Evolutionary conservation across 495 filamentous ascomycete genomes (phyloP).

Genomic region (Tuber brumale): DNA sequence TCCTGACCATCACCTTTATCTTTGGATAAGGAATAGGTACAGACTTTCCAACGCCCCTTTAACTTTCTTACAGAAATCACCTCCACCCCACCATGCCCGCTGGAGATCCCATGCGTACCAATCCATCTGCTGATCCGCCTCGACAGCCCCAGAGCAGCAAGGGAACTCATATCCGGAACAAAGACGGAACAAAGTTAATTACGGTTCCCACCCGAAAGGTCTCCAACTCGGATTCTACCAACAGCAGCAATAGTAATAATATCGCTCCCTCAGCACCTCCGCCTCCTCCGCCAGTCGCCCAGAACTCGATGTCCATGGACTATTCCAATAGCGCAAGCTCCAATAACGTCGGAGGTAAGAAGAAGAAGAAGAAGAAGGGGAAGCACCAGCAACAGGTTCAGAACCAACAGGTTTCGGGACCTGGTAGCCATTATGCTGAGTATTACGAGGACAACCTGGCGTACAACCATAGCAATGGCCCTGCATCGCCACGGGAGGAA

Average conservation of each 20-base stretch:
- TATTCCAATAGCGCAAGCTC: conserved; percentile 39
- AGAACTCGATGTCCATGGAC: conserved; percentile 37
- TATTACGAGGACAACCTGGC: conserved; percentile 17
- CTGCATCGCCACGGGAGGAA: conserved; percentile 22
- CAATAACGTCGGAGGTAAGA: conserved; percentile 37
- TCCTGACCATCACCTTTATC: not conserved
- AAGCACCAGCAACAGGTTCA: conserved; percentile 25
- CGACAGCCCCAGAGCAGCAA: conserved; percentile 44
- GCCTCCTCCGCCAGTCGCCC: conserved; percentile 32
- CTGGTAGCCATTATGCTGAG: conserved; percentile 19
- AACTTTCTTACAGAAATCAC: conserved; percentile 17
- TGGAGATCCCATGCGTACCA: conserved; percentile 38
- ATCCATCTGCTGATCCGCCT: conserved; percentile 34
- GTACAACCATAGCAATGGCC: conserved; percentile 26
- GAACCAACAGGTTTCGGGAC: not conserved
- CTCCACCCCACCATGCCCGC: conserved; percentile 41
- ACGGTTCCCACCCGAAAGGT: conserved; percentile 55
- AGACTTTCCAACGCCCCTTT: conserved; percentile 2
- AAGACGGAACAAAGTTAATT: conserved; percentile 63
- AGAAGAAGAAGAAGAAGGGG: conserved; percentile 44
- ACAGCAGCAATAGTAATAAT: conserved; percentile 24
- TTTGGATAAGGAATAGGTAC: conserved; percentile 1
- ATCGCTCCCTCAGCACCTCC: conserved; percentile 26
- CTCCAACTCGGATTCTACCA: conserved; percentile 48
- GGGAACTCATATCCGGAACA: conserved; percentile 48